These are phyloP conservation scores for Vickermania spadyakhi DNA, from an alignment of 208 protist genomes.

Conservation along the genomic window DNA sequence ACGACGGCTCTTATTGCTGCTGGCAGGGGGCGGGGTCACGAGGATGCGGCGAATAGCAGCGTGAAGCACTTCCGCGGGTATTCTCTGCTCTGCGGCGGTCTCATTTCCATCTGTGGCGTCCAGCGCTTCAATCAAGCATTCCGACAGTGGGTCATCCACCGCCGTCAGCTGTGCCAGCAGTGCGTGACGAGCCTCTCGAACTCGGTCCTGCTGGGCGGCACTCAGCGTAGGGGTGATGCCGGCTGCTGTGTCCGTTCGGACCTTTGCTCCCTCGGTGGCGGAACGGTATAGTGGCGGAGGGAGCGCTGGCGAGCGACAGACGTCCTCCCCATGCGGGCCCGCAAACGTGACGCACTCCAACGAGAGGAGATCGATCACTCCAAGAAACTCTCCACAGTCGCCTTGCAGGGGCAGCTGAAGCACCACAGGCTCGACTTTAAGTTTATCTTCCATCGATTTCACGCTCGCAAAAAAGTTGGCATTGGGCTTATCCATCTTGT, in stretches of 20 bases:
- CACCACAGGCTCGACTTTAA: slow-evolving; percentile 74
- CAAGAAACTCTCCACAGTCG: slow-evolving; percentile 67
- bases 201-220: neutral
- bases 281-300: neutral
- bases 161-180: slow-evolving; percentile 58
- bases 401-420: slow-evolving; percentile 84
- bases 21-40: slow-evolving; percentile 12
- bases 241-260: slow-evolving; percentile 6
- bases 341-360: slow-evolving; percentile 50
- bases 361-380: slow-evolving; percentile 85
- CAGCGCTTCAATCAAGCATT: slow-evolving; percentile 49
- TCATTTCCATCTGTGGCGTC: slow-evolving; percentile 74
- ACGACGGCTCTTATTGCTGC: slow-evolving; percentile 3
- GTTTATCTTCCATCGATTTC: slow-evolving; percentile 58
- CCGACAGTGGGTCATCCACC: slow-evolving; percentile 54
- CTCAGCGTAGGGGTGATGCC: neutral
- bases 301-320: slow-evolving; percentile 15
- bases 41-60: slow-evolving; percentile 55
- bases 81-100: slow-evolving; percentile 32
- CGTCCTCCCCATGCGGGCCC: slow-evolving; percentile 39
- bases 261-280: neutral
- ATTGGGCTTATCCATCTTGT: slow-evolving; percentile 96
- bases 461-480: slow-evolving; percentile 72
- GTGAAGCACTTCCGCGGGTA: slow-evolving; percentile 40
- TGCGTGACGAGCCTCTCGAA: slow-evolving; percentile 21